Evolutionary conservation across 1,139 yeast genomes (phyloP), one percentile per base, ranked within the genome.

Genomic region (Saccharomyces hybrid): DNA sequence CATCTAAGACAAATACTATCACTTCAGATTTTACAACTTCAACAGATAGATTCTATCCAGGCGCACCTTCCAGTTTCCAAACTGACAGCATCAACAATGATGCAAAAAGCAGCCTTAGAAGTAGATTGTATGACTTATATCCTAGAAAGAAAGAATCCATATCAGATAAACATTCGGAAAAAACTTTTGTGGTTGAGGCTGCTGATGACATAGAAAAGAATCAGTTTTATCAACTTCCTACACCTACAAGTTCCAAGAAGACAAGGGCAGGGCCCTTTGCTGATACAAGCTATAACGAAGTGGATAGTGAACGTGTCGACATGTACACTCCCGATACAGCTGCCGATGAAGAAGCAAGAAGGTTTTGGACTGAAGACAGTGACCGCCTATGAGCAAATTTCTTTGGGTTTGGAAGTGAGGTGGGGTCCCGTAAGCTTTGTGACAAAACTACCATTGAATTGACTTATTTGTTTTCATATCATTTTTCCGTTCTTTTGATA

Each of bases 1-100:
- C 73, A 1, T 66, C 78, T 5, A 61, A 62, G 11, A 71, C 78
- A 11, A 69, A 67, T n/a, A 62, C 73, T 5, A 47, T 60, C 27
- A 56, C 54, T 32, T 56, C 66, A 5, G 65, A 60, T 6, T 60
- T 56, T 47, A 44, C 59, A 9, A 54, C 61, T 2, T 57, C 52
- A 6, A 51, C 53, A 27, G 56, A 54, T 28, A 54, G 60, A 13
- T 58, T 56, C 14, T 54, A 58, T 34, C 57, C 61, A n/a, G 55
- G 48, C 31, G 62, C 61, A 11, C 50, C 52, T 27, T 48, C 57
- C 8, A 57, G 61, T 30, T 52, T 55, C n/a, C 56, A 55, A 38
- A 53, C 60, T 3, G 57, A 58, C 47, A 61, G 63, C 28, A 34
- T 58, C 4, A 56, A 57, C 13, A 53, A 61, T 13, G 57, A 54